Evolutionary conservation across 371 early-diverging fungal species (phyloP).

Genomic region (Rhizopus stolonifer): DNA sequence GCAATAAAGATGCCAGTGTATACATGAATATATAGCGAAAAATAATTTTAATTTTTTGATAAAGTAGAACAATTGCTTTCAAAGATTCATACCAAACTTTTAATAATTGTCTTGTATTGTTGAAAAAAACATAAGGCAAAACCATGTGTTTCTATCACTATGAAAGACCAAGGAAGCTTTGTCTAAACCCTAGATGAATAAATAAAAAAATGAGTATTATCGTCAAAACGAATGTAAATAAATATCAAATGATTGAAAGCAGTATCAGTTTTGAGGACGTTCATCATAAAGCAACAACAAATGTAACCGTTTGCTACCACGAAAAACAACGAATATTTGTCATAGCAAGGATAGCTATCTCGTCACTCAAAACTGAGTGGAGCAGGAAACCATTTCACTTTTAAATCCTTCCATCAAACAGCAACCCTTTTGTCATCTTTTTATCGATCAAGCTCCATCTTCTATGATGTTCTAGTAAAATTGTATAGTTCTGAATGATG

Average conservation of each 20-base stretch:
- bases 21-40: slow-evolving; percentile 2
- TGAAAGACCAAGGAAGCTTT: slow-evolving; percentile 6
- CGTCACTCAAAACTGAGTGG: slow-evolving; percentile 7
- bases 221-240: slow-evolving; percentile 2
- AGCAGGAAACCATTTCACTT: slow-evolving; percentile 3
- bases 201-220: slow-evolving; percentile 7
- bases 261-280: slow-evolving; percentile 9
- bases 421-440: slow-evolving; percentile 8
- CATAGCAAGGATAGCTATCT: slow-evolving; percentile 9
- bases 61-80: slow-evolving; percentile 7
- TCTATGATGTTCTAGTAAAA: slow-evolving; percentile 3
- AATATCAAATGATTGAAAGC: slow-evolving; percentile 8
- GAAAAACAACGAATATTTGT: slow-evolving; percentile 4
- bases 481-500: slow-evolving; percentile 2
- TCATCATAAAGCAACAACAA: slow-evolving; percentile 4
- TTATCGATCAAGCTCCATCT: slow-evolving; percentile 9
- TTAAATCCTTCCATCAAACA: slow-evolving; percentile 5
- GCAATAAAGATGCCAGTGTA: slow-evolving; percentile 6
- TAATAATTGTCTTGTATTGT: slow-evolving; percentile 8
- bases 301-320: slow-evolving; percentile 6
- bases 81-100: neutral
- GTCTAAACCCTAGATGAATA: slow-evolving; percentile 4
- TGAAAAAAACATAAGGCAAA: slow-evolving; percentile 6
- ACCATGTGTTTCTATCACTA: slow-evolving; percentile 3
- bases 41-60: neutral